A percentile compares a stretch with the other conserved stretches of the same genome.
Evolutionary conservation across 495 filamentous ascomycete species (phyloP).

Genomic region (Aspergillus olivimuriae): DNA sequence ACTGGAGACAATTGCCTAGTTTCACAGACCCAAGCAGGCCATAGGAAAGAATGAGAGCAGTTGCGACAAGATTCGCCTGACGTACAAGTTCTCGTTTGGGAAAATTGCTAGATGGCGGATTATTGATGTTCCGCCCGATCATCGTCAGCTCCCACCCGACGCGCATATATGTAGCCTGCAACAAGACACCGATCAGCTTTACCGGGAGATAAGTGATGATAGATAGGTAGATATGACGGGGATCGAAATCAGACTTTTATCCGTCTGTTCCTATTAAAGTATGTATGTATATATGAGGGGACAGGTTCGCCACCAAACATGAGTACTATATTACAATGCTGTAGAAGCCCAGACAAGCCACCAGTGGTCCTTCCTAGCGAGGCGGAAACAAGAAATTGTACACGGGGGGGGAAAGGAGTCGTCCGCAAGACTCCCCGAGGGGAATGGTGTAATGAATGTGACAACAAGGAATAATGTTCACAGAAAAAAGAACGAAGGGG

Average conservation of each 20-base stretch:
- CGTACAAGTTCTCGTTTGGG: conserved; percentile 12
- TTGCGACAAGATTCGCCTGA: not conserved
- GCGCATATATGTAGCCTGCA: no score
- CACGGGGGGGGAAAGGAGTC: conserved; percentile 9
- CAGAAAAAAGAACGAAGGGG: conserved; percentile 10
- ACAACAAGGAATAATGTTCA: not conserved
- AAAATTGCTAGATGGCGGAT: conserved; percentile 30
- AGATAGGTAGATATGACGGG: not conserved
- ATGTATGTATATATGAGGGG: conserved; percentile 21
- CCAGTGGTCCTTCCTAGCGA: conserved; percentile 18
- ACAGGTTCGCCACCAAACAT: conserved; percentile 12
- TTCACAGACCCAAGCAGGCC: not conserved
- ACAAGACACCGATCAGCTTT: no score
- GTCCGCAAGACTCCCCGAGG: conserved; percentile 10
- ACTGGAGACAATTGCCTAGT: no score
- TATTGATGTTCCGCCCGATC: conserved; percentile 20
- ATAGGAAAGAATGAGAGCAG: not conserved
- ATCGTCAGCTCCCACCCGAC: no score
- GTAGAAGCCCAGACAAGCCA: conserved; percentile 18
- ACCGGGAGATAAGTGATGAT: no score
- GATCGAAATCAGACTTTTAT: conserved; percentile 8
- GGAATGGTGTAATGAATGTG: conserved; percentile 3
- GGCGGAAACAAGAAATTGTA: conserved; percentile 17
- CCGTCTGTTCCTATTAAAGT: no score
- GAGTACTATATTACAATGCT: conserved; percentile 37